Percentiles rank a stretch among this genome's conserved stretches.
Evolutionary conservation across 2,329 filamentous ascomycete genomes (phyloP).

Genomic region (Fusarium sp.): DNA sequence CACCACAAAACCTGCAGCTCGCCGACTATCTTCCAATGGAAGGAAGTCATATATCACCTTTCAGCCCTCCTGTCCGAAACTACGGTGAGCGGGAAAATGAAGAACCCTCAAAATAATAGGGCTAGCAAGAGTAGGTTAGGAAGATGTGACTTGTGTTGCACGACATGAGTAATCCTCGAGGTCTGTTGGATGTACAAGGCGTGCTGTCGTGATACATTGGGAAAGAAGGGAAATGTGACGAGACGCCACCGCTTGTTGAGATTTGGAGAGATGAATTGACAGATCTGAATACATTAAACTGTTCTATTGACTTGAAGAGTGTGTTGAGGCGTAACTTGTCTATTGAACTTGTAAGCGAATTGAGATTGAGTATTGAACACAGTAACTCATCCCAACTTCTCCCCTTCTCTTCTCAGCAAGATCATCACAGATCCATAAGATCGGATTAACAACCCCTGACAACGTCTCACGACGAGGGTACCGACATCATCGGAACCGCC

Average conservation of each 20-base stretch:
- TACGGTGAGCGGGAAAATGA: slow-evolving; percentile 26
- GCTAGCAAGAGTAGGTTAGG: slow-evolving; percentile 3
- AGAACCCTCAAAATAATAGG: slow-evolving; percentile 2
- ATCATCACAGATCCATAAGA: slow-evolving; percentile 31
- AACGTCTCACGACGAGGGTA: slow-evolving; percentile 39
- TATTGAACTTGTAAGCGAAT: neutral
- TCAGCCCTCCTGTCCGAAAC: slow-evolving; percentile 13
- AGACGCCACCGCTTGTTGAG: slow-evolving; percentile 33
- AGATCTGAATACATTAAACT: neutral
- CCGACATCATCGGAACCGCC: slow-evolving; percentile 41
- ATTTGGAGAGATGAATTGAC: neutral
- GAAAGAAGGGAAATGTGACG: slow-evolving; percentile 18
- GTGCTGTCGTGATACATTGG: slow-evolving; percentile 17
- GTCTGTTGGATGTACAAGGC: slow-evolving; percentile 21
- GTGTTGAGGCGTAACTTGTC: neutral
- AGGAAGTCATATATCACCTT: slow-evolving; percentile 18
- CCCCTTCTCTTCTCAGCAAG: neutral
- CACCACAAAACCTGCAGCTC: slow-evolving; percentile 28
- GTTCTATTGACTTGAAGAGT: too few species aligned
- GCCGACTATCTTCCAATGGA: slow-evolving; percentile 24
- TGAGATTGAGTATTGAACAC: neutral
- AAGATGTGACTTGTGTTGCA: slow-evolving; percentile 17
- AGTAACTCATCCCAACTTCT: neutral
- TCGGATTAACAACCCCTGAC: slow-evolving; percentile 25
- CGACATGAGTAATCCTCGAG: slow-evolving; percentile 28